These are phyloP conservation scores for Capronia americana DNA, from an alignment of 2,329 filamentous ascomycete genomes.

Conservation along the genomic window DNA sequence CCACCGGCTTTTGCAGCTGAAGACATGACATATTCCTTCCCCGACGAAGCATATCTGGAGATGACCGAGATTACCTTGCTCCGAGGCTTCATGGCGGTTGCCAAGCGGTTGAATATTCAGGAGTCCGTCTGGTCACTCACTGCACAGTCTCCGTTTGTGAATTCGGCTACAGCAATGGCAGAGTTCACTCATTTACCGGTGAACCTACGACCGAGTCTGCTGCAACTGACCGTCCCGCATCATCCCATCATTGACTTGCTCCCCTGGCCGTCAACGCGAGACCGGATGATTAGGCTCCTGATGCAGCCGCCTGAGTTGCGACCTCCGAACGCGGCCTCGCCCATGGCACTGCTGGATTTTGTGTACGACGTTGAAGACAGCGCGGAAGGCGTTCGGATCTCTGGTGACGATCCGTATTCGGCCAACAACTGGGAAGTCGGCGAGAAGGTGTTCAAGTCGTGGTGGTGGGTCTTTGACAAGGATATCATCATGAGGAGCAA, in stretches of 20 bases:
- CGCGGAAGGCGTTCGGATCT: conserved; percentile 60
- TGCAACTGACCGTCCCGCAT: conserved; percentile 60
- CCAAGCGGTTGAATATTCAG: conserved; percentile 53
- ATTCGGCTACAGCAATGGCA: conserved; percentile 39
- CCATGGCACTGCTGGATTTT: conserved; percentile 58
- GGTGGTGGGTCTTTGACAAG: conserved; percentile 67
- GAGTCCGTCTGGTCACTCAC: conserved; percentile 55
- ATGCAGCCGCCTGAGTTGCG: conserved; percentile 56
- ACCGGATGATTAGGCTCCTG: conserved; percentile 61
- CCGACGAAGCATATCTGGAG: conserved; percentile 58
- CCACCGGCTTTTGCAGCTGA: neutral
- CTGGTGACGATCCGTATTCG: conserved; percentile 58
- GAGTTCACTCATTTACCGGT: conserved; percentile 51
- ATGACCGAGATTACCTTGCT: conserved; percentile 59
- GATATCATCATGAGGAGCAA: conserved; percentile 63
- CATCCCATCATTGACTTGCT: conserved; percentile 65
- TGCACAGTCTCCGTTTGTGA: conserved; percentile 56
- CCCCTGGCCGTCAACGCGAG: conserved; percentile 63
- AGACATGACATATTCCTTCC: conserved; percentile 39
- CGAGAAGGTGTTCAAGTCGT: conserved; percentile 63
- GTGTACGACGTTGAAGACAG: conserved; percentile 65
- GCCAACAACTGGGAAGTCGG: conserved; percentile 63
- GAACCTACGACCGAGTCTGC: conserved; percentile 59
- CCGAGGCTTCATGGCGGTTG: conserved; percentile 56
- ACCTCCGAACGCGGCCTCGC: conserved; percentile 55